Evolutionary conservation across 2,329 filamentous ascomycete species (phyloP).

Genomic region (Plectosphaerella plurivora): DNA sequence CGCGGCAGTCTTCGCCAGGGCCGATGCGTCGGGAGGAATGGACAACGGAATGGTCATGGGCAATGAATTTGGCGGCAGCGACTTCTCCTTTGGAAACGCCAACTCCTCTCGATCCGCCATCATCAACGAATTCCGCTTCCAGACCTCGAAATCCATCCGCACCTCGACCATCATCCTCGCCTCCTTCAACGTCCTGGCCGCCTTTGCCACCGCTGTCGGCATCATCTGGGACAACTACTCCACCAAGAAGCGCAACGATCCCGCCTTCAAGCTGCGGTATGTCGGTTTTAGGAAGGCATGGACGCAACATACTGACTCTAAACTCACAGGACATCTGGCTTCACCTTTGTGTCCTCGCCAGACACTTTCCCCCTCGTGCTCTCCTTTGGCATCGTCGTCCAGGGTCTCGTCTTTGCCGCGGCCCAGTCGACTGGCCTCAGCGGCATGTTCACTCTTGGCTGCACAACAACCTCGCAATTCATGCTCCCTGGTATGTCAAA

Average conservation of each 20-base stretch:
- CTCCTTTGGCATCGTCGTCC: conserved; percentile 52
- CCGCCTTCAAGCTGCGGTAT: conserved; percentile 38
- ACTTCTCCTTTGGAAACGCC: conserved; percentile 20
- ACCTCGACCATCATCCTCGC: conserved; percentile 59
- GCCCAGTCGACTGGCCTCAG: conserved; percentile 52
- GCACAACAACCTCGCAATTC: conserved; percentile 49
- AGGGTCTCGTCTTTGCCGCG: conserved; percentile 53
- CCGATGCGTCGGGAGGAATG: conserved; percentile 15
- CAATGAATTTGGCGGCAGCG: conserved; percentile 20
- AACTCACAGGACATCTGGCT: conserved; percentile 26
- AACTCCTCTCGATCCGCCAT: conserved; percentile 40
- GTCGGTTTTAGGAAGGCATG: background rate
- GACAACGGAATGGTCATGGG: conserved; percentile 19
- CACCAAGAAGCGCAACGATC: conserved; percentile 33
- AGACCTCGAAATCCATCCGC: conserved; percentile 51
- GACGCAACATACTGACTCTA: background rate
- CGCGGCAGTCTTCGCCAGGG: conserved; percentile 20
- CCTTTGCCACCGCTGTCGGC: conserved; percentile 49
- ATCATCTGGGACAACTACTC: conserved; percentile 55
- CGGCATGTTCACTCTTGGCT: conserved; percentile 45
- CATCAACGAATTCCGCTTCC: conserved; percentile 47
- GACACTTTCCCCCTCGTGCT: conserved; percentile 53
- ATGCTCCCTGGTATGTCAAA: conserved; percentile 52
- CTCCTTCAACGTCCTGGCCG: conserved; percentile 55
- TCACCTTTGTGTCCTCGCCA: conserved; percentile 39